phyloP scores from a whole-genome alignment of 1,139 yeast species.

The Meyerozyma carpophila region DNA sequence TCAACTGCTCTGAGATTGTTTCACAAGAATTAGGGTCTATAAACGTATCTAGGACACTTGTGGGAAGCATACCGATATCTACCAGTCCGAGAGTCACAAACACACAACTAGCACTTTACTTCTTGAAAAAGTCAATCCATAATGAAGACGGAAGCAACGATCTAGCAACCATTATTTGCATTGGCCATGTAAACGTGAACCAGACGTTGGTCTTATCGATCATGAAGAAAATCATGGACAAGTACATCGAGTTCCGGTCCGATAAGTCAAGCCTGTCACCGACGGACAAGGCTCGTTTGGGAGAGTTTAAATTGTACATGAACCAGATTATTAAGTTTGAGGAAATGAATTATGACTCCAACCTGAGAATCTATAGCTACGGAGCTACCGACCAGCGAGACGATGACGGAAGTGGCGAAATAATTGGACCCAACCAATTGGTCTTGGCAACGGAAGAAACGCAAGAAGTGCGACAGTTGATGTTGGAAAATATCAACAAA shows the following conservation, averaged over 20 bases:
- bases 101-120: constrained; percentile 37
- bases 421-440: constrained; percentile 35
- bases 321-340: constrained; percentile 47
- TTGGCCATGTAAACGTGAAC: constrained; percentile 40
- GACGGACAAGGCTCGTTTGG: constrained; percentile 23
- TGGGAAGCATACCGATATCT: constrained; percentile 37
- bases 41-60: constrained; percentile 41
- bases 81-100: constrained; percentile 24
- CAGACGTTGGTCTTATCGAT: constrained; percentile 42
- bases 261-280: constrained; percentile 6
- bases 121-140: constrained; percentile 40
- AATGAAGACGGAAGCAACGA: constrained; percentile 45
- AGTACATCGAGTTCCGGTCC: constrained; percentile 37
- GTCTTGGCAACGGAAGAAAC: constrained; percentile 45
- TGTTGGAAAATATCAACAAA: constrained; percentile 67
- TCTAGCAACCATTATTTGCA: constrained; percentile 43
- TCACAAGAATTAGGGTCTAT: constrained; percentile 53
- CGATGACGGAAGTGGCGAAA: constrained; percentile 14
- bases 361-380: constrained; percentile 29
- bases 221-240: constrained; percentile 45
- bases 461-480: constrained; percentile 50
- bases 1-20: constrained; percentile 49
- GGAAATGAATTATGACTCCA: constrained; percentile 40
- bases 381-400: constrained; percentile 21
- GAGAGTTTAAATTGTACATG: constrained; percentile 49